Evolutionary conservation across 2,329 filamentous ascomycete genomes (phyloP).

Genomic region (Penicillium sp.): DNA sequence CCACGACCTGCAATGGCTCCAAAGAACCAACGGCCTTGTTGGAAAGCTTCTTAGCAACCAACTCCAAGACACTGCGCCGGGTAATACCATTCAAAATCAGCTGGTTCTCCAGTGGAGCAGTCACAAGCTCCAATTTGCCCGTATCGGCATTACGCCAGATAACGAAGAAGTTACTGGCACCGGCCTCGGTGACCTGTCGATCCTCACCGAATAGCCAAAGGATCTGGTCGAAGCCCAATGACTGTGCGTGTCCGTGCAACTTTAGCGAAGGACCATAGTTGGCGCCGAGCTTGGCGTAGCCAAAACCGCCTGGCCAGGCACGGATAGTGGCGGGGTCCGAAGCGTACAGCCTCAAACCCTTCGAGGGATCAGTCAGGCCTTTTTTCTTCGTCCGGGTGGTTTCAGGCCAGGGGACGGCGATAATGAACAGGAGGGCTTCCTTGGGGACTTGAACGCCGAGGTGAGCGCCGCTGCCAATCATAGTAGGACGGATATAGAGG

Average conservation of each 20-base stretch:
- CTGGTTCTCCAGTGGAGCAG: conserved; percentile 76
- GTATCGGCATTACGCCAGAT: conserved; percentile 64
- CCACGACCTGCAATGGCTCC: conserved; percentile 77
- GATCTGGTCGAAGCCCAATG: conserved; percentile 78
- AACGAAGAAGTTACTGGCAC: conserved; percentile 89
- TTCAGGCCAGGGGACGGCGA: conserved; percentile 52
- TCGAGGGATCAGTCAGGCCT: conserved; percentile 16
- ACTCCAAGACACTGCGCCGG: conserved; percentile 73
- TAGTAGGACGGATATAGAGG: conserved; percentile 81
- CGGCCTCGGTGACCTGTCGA: conserved; percentile 81
- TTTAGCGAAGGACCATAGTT: conserved; percentile 87
- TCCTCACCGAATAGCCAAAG: conserved; percentile 87
- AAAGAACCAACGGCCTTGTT: conserved; percentile 42
- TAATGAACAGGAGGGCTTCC: conserved; percentile 86
- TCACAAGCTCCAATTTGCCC: conserved; percentile 69
- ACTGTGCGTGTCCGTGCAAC: conserved; percentile 72
- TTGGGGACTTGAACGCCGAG: conserved; percentile 78
- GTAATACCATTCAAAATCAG: conserved; percentile 88
- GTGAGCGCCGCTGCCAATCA: conserved; percentile 79
- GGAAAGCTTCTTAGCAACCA: conserved; percentile 64
- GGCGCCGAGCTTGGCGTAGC: conserved; percentile 86
- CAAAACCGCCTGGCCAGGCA: conserved; percentile 91
- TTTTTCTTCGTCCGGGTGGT: conserved; percentile 27
- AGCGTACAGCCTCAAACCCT: conserved; percentile 68
- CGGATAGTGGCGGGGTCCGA: conserved; percentile 79